A percentile compares a stretch with the other conserved stretches of the same genome.
Conservation (phyloP, 208 protist species). For the Crithidia expoeki region DNA sequence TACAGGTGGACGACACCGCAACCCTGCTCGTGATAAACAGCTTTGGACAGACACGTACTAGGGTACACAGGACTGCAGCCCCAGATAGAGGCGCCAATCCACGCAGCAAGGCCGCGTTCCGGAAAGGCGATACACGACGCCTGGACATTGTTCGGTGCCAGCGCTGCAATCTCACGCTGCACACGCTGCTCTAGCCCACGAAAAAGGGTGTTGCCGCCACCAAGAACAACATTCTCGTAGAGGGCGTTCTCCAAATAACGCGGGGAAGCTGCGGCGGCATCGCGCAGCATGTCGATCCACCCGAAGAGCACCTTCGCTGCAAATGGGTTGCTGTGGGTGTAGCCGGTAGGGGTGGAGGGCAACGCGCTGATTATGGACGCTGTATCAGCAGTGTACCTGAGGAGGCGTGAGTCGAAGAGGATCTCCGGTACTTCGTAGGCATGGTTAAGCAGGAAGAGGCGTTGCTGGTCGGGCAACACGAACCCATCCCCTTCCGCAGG, state of each 20-base stretch:
- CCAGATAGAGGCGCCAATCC: slow-evolving; percentile 89
- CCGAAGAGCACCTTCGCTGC: slow-evolving; percentile 27
- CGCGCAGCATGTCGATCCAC: slow-evolving; percentile 58
- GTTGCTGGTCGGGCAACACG: slow-evolving; percentile 88
- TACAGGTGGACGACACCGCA: slow-evolving; percentile 65
- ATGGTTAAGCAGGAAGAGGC: slow-evolving; percentile 80
- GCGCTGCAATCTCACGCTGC: slow-evolving; percentile 64
- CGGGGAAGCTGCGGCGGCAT: slow-evolving; percentile 55
- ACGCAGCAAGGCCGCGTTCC: slow-evolving; percentile 76
- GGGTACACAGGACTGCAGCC: slow-evolving; percentile 74
- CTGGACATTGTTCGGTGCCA: slow-evolving; percentile 11
- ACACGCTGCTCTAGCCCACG: slow-evolving; percentile 74
- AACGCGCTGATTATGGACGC: neutral
- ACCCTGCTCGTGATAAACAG: slow-evolving; percentile 87
- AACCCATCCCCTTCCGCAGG: slow-evolving; percentile 41
- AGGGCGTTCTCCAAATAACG: slow-evolving; percentile 46
- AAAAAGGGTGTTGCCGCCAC: slow-evolving; percentile 93
- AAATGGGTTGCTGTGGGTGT: slow-evolving; percentile 40
- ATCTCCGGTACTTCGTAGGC: slow-evolving; percentile 86
- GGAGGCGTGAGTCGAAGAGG: slow-evolving; percentile 72
- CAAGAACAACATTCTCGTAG: slow-evolving; percentile 93
- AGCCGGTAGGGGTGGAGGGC: slow-evolving; percentile 50
- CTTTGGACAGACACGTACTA: slow-evolving; percentile 71
- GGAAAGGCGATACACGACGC: slow-evolving; percentile 77
- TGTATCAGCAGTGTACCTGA: slow-evolving; percentile 38